A percentile compares a stretch with the other conserved stretches of the same genome.
Evolutionary conservation across 129 eudicot genomes (phyloP).

Genomic region (Flaveria sonorensis): DNA sequence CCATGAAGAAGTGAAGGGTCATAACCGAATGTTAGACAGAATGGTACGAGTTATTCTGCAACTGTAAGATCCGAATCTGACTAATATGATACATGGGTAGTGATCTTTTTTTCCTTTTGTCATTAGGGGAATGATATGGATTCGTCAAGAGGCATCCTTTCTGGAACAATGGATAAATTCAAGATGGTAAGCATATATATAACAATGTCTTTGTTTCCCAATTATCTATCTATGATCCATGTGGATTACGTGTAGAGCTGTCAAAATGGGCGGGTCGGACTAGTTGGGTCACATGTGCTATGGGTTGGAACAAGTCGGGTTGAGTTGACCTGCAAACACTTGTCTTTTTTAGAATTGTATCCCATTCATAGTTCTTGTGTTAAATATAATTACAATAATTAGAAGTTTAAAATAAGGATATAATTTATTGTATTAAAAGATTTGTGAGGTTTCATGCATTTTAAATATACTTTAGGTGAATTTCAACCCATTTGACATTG

Average conservation of each 20-base stretch:
- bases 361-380: too few species aligned
- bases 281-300: not conserved
- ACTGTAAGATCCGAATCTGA: not conserved
- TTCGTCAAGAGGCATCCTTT: conserved; percentile 75
- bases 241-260: not conserved
- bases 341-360: too few species aligned
- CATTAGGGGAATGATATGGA: conserved; percentile 95
- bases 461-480: not conserved
- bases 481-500: not conserved
- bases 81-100: not conserved
- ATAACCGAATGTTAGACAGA: conserved; percentile 82
- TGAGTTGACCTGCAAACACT: not conserved
- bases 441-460: too few species aligned
- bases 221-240: not conserved
- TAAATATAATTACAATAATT: too few species aligned
- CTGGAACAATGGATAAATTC: conserved; percentile 97
- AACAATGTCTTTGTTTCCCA: not conserved
- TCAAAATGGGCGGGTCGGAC: not conserved
- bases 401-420: too few species aligned
- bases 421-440: too few species aligned
- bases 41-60: conserved; percentile 50
- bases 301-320: not conserved
- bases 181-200: conserved; percentile 56
- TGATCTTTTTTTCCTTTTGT: not conserved
- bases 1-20: conserved; percentile 73